A percentile compares a stretch with the other conserved stretches of the same genome.
Conservation (phyloP, 352 stramenopile genomes). For the Globisporangium abappressorium region DNA sequence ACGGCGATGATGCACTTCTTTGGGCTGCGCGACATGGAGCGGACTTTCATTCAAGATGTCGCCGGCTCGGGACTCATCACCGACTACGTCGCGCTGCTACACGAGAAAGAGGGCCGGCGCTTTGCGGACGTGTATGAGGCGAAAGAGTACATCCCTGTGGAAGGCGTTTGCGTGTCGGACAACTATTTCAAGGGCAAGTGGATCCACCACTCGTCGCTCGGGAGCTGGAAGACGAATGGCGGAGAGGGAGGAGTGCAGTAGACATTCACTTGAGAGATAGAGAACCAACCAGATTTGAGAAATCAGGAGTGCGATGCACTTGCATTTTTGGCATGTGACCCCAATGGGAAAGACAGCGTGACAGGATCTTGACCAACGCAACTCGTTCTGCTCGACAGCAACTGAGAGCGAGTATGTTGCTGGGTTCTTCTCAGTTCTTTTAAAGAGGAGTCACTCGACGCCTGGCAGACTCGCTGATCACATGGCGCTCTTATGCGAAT, state of each 20-base stretch:
- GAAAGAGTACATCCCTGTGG: conserved; percentile 4
- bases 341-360: background rate
- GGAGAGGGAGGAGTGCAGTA: background rate
- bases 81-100: conserved; percentile 22
- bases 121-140: conserved; percentile 7
- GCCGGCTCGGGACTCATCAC: conserved; percentile 17
- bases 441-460: background rate
- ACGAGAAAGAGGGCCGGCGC: conserved; percentile 7
- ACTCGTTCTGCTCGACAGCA: background rate
- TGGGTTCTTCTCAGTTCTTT: background rate
- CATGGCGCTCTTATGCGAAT: background rate
- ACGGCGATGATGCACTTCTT: conserved; percentile 19
- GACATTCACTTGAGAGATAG: background rate
- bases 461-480: background rate
- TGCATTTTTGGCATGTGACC: background rate
- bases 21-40: conserved; percentile 20
- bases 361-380: background rate
- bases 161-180: conserved; percentile 16
- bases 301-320: background rate
- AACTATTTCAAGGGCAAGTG: conserved; percentile 5
- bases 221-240: conserved; percentile 6
- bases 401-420: background rate
- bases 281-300: background rate
- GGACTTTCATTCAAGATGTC: conserved; percentile 15
- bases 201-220: conserved; percentile 4